These are phyloP conservation scores for Dicorynia guianensis DNA, from an alignment of 306 rosid species.

Conservation along the genomic window DNA sequence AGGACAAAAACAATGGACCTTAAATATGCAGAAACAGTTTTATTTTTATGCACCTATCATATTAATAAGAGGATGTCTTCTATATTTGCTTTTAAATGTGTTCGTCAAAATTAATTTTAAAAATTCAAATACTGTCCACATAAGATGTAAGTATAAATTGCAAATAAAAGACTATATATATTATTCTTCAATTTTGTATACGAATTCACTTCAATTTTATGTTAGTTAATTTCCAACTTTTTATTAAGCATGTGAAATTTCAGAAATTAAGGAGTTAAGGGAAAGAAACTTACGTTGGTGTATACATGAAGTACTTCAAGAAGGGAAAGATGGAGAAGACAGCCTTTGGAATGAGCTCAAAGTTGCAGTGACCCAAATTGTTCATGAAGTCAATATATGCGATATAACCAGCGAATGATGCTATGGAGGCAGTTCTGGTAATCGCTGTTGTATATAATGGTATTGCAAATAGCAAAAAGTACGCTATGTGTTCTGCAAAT, in stretches of 20 bases:
- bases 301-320: slow-evolving; percentile 65
- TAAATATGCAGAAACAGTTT: too few relatives aligned
- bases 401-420: slow-evolving; percentile 47
- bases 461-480: slow-evolving; percentile 60
- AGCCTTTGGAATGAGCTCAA: slow-evolving; percentile 59
- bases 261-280: not conserved
- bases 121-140: too few relatives aligned
- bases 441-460: slow-evolving; percentile 51
- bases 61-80: too few relatives aligned
- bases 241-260: not conserved
- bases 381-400: slow-evolving; percentile 72
- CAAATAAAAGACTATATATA: too few relatives aligned
- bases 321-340: slow-evolving; percentile 64
- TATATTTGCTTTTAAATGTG: too few relatives aligned
- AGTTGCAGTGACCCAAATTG: slow-evolving; percentile 86
- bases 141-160: too few relatives aligned
- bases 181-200: too few relatives aligned
- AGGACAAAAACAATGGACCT: too few relatives aligned
- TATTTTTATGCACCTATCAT: too few relatives aligned
- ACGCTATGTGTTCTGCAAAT: slow-evolving; percentile 75
- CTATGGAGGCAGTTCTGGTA: slow-evolving; percentile 57
- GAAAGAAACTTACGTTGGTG: slow-evolving; percentile 70
- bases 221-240: not conserved
- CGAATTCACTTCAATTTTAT: too few relatives aligned
- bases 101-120: too few relatives aligned